Conservation (phyloP, 352 stramenopile genomes). For the Pythium angustatum region DNA sequence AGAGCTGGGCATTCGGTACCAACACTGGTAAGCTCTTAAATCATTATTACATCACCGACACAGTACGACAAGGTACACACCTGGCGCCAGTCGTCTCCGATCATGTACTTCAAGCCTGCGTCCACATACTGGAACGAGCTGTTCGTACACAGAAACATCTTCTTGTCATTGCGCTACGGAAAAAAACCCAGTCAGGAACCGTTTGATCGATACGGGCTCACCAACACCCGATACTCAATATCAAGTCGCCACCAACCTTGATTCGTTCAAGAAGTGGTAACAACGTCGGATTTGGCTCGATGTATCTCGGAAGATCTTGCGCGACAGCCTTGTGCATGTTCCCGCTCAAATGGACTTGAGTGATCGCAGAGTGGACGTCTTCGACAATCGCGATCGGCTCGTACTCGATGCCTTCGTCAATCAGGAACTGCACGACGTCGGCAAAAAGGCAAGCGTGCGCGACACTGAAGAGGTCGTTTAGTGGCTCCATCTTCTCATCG, state of each 20-base stretch:
- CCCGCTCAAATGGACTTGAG: constrained; percentile 89
- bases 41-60: too few species aligned
- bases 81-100: constrained; percentile 89
- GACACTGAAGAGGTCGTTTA: constrained; percentile 95
- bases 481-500: constrained; percentile 86
- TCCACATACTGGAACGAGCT: constrained; percentile 94
- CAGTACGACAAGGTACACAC: not conserved
- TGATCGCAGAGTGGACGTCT: constrained; percentile 87
- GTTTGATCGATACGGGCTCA: too few species aligned
- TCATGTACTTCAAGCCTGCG: constrained; percentile 90
- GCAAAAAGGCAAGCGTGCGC: constrained; percentile 93
- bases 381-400: constrained; percentile 86
- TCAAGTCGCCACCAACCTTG: constrained; percentile 2
- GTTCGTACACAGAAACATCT: constrained; percentile 93
- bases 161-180: constrained; percentile 74
- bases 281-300: constrained; percentile 88
- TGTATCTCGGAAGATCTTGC: constrained; percentile 79
- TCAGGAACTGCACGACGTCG: constrained; percentile 93
- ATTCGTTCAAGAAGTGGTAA: constrained; percentile 82
- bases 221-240: not conserved
- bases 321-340: constrained; percentile 92
- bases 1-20: constrained; percentile 45
- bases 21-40: too few species aligned
- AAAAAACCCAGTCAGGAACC: not conserved
- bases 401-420: constrained; percentile 89